Percentiles rank a stretch among this genome's conserved stretches.
These are phyloP conservation scores for Dryadomyces quercivorus DNA, from an alignment of 2,329 filamentous ascomycete species.

Conservation along the genomic window DNA sequence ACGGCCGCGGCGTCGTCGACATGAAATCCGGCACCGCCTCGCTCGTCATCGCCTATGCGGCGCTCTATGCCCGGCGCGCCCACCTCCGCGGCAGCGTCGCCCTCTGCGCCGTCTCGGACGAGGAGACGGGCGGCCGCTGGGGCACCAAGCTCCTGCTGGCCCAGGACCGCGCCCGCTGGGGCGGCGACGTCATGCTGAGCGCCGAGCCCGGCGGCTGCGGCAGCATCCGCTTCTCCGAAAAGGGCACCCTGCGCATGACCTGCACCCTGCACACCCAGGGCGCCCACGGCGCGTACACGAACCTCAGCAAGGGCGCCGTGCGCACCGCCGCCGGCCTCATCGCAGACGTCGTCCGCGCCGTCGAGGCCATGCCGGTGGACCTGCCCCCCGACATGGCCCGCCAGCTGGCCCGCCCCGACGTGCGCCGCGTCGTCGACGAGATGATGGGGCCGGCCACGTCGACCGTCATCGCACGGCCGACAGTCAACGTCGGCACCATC, in stretches of 20 bases:
- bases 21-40: conserved; percentile 9
- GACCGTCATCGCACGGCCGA: conserved; percentile 3
- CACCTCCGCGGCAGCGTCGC: conserved; percentile 5
- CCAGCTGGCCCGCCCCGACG: conserved; percentile 1
- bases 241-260: conserved; percentile 8
- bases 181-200: conserved; percentile 8
- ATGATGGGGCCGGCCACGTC: conserved; percentile 7
- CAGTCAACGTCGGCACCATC: conserved; percentile 8
- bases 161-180: background rate
- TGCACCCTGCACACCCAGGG: conserved; percentile 2
- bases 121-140: conserved; percentile 7
- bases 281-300: conserved; percentile 5
- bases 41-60: conserved; percentile 6
- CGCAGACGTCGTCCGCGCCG: background rate
- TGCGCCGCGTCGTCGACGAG: conserved; percentile 3
- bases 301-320: conserved; percentile 5
- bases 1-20: conserved; percentile 7
- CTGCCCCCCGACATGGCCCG: conserved; percentile 1
- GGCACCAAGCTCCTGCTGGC: conserved; percentile 3
- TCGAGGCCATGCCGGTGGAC: conserved; percentile 1
- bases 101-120: conserved; percentile 7
- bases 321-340: conserved; percentile 1
- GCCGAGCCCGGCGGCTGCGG: conserved; percentile 8
- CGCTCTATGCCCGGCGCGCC: background rate
- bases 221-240: conserved; percentile 8